A percentile compares a stretch with the other conserved stretches of the same genome.
These are phyloP conservation scores for Plenodomus lindquistii DNA, from an alignment of 2,329 filamentous ascomycete species.

Conservation along the genomic window DNA sequence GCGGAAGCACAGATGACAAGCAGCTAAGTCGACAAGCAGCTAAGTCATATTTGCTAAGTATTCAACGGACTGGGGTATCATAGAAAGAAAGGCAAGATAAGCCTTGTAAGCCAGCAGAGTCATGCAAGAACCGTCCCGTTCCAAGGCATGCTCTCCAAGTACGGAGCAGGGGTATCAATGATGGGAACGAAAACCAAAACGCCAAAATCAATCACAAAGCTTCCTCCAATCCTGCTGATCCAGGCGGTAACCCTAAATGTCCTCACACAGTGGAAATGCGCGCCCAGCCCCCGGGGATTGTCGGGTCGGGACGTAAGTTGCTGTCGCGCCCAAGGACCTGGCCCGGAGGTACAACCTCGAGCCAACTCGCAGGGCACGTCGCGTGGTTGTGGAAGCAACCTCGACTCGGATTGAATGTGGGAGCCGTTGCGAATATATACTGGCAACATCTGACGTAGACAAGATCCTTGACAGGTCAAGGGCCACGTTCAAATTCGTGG, in stretches of 20 bases:
- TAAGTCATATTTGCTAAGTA: slow-evolving; percentile 7
- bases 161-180: slow-evolving; percentile 31
- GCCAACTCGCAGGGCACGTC: background rate
- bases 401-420: background rate
- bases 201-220: slow-evolving; percentile 17
- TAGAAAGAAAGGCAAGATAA: slow-evolving; percentile 32
- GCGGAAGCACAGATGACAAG: background rate
- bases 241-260: background rate
- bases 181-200: slow-evolving; percentile 15
- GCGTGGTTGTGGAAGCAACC: background rate
- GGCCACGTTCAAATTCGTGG: background rate
- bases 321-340: too few species aligned
- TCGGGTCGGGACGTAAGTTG: background rate
- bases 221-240: slow-evolving; percentile 16
- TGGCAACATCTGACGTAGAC: slow-evolving; percentile 1
- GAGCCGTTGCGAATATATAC: slow-evolving; percentile 1
- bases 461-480: too few species aligned
- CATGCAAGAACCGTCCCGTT: slow-evolving; percentile 26
- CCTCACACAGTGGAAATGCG: background rate
- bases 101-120: slow-evolving; percentile 29
- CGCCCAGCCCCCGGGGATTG: too few species aligned
- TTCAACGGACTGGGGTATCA: slow-evolving; percentile 30
- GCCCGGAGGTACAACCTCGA: too few species aligned
- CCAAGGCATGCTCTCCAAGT: slow-evolving; percentile 19
- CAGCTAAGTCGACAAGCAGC: background rate